Conservation (phyloP, 2,329 filamentous ascomycete genomes). For the Penicillium verrucosum region DNA sequence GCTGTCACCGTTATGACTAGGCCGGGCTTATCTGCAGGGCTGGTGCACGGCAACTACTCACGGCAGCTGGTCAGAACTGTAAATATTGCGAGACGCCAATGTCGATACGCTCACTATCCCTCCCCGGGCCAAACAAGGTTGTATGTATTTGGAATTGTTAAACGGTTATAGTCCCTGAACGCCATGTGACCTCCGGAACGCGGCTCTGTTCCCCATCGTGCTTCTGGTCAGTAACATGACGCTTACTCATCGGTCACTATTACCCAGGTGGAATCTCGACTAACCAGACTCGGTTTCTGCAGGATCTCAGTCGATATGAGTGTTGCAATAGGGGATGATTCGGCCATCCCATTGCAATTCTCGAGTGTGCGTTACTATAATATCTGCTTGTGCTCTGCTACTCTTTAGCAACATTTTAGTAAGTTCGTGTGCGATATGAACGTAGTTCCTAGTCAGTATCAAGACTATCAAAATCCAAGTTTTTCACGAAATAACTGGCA, state of each 20-base stretch:
- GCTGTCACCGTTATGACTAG: background rate
- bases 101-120: background rate
- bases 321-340: background rate
- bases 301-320: background rate
- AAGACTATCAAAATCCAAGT: too few species aligned
- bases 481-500: too few species aligned
- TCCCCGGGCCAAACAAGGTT: background rate
- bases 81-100: background rate
- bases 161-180: background rate
- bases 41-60: background rate
- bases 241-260: background rate
- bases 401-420: too few species aligned
- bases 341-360: too few species aligned
- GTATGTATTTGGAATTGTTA: conserved; percentile 3
- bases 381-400: too few species aligned
- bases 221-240: too few species aligned
- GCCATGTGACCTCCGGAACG: background rate
- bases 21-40: background rate
- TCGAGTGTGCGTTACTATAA: background rate
- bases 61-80: background rate
- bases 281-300: background rate
- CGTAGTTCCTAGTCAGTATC: too few species aligned
- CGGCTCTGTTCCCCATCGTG: background rate
- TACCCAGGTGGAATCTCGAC: background rate
- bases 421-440: too few species aligned